A percentile compares a stretch with the other conserved stretches of the same genome.
phyloP scores from a whole-genome alignment of 306 rosid genomes.

The Cucumis hystrix region DNA sequence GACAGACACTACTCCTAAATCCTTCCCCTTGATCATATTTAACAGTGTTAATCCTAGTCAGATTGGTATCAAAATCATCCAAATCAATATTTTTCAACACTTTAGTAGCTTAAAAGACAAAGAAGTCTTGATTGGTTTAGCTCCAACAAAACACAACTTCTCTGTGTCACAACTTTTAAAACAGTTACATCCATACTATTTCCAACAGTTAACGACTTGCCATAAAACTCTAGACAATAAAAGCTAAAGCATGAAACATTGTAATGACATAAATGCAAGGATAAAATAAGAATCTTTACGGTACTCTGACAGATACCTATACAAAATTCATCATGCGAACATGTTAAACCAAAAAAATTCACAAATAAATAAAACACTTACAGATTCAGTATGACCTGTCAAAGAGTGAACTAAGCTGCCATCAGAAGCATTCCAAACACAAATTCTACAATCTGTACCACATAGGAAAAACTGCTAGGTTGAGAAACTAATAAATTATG shows the following conservation, averaged over 20 bases:
- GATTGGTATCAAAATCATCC: not conserved
- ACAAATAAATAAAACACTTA: conserved; percentile 31
- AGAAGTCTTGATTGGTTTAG: not conserved
- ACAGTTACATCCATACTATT: not conserved
- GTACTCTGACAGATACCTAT: not conserved
- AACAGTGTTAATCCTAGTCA: not conserved
- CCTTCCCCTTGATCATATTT: not conserved
- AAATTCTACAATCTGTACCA: conserved; percentile 86
- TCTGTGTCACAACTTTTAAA: not conserved
- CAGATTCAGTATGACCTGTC: conserved; percentile 94
- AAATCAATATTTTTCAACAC: not conserved
- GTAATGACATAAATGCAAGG: not conserved
- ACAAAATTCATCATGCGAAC: not conserved
- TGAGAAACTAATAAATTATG: not conserved
- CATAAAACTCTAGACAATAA: not conserved
- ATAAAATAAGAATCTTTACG: not conserved
- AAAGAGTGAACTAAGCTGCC: conserved; percentile 96
- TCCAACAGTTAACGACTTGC: not conserved
- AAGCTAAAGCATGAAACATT: not conserved
- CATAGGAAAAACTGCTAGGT: conserved; percentile 12
- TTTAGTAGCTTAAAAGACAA: not conserved
- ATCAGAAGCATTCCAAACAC: conserved; percentile 99
- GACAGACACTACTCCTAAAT: not conserved
- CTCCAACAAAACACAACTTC: not conserved
- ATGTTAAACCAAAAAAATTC: not conserved